Evolutionary conservation across 1,139 yeast genomes (phyloP), one percentile per base, ranked within the genome.

Genomic region (Sugiyamaella novakii): DNA sequence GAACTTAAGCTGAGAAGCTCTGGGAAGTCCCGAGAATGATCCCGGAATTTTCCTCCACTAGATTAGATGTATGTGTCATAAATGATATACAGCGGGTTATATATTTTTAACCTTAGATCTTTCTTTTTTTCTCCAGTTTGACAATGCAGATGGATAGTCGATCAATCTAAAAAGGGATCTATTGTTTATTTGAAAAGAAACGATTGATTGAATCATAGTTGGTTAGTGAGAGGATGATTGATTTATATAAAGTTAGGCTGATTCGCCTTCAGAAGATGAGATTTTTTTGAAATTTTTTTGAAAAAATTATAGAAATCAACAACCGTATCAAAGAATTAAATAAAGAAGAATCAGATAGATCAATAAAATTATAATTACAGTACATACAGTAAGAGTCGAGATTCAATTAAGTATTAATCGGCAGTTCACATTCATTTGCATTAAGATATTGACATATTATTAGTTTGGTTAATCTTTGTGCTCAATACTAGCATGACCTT

Each of bases 81-180:
- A 17, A 3, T 27, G 31, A 27, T 27, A 27, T 25, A n/a, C n/a
- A n/a, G 42, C 33, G 42, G 24, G 40, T 22, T 24, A 19, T 11
- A 3, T 5, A 15, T 31, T 38, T 38, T 5, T 25, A 37, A 21
- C 37, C 3, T 22, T 18, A 21, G 8, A 19, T 35, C 7, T 18
- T 22, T 37, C 15, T 37, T 25, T 15, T 14, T 4, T 17, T 36
- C 40, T 36, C 30, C 40, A 36, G 40, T 12, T 31, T 21, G 40
- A 18, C 33, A 6, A 38, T 38, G 42, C 42, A 38, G 42, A 25
- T 25, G 31, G 33, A 27, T 27, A 17, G 42, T 28, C 25, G 42
- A 38, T 38, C 42, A 17, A 8, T 35, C 39, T 35, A 35, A 35
- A 35, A 35, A 35, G 15, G 15, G 39, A 12, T n/a, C 22, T n/a